Conservation (phyloP, 2,329 filamentous ascomycete genomes). For the Microcyclospora pomicola region DNA sequence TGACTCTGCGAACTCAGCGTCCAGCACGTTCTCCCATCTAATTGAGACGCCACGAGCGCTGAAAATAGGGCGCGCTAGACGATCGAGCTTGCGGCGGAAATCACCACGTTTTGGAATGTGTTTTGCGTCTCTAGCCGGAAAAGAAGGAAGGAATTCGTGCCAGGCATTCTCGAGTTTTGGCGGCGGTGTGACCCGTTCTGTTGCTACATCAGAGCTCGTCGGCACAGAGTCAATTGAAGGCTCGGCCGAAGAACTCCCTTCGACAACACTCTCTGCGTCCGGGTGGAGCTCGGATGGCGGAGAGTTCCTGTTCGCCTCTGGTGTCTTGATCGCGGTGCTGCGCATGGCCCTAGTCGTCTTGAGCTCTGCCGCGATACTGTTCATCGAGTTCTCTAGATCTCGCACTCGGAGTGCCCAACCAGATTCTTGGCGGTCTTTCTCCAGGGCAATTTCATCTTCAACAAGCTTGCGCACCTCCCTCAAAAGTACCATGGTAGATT, state of each 20-base stretch:
- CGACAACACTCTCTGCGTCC: not conserved
- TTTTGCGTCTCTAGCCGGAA: conserved; percentile 6
- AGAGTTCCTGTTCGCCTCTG: too few relatives aligned
- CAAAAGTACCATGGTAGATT: too few relatives aligned
- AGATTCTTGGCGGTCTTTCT: too few relatives aligned
- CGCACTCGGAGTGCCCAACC: too few relatives aligned
- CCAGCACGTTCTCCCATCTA: conserved; percentile 24
- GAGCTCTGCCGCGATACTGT: too few relatives aligned
- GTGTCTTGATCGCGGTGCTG: too few relatives aligned
- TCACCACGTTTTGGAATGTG: conserved; percentile 6
- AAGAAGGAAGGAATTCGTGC: conserved; percentile 8
- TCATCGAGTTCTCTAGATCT: too few relatives aligned
- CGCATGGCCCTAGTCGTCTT: too few relatives aligned
- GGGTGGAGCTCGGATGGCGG: not conserved
- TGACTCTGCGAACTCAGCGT: conserved; percentile 23
- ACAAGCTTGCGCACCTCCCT: too few relatives aligned
- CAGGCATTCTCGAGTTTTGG: conserved; percentile 1
- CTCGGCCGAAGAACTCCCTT: not conserved
- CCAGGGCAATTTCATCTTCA: too few relatives aligned
- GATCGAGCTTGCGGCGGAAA: conserved; percentile 4
- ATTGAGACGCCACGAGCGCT: conserved; percentile 18
- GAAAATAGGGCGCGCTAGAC: conserved; percentile 9
- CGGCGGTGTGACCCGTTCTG: not conserved
- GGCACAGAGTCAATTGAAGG: not conserved
- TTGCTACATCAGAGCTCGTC: not conserved